phyloP scores from a whole-genome alignment of 305 asterid genomes.

The Solanum chacoense region DNA sequence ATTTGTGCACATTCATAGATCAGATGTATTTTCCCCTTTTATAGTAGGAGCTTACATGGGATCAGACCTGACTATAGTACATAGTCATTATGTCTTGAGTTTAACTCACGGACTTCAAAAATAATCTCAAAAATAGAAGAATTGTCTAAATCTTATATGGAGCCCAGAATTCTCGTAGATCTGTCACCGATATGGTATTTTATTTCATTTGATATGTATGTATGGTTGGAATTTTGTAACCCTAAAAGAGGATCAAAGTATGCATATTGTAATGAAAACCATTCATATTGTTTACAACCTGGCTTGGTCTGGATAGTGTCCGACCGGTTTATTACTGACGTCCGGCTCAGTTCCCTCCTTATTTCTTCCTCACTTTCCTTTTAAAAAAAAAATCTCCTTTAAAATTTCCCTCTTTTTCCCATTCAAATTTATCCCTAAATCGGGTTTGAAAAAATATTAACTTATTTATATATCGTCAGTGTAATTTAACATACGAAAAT shows the following conservation, averaged over 20 bases:
- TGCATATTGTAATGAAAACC: slow-evolving; percentile 19
- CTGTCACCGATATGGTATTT: not conserved
- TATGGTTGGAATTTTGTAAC: not conserved
- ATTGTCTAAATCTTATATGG: not conserved
- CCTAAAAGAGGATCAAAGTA: slow-evolving; percentile 14
- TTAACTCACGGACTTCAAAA: not conserved
- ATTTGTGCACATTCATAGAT: not conserved
- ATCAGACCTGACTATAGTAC: not conserved
- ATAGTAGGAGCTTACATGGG: not conserved
- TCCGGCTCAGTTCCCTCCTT: not conserved
- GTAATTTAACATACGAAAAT: not conserved
- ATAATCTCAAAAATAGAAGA: too few relatives aligned
- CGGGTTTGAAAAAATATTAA: not conserved
- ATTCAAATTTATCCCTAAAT: not conserved
- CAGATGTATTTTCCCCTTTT: not conserved
- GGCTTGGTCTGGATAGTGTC: slow-evolving; percentile 29
- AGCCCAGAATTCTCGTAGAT: fast-evolving
- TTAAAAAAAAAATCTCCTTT: not conserved
- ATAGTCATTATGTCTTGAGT: not conserved
- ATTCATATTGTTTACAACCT: slow-evolving; percentile 22
- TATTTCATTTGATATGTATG: not conserved
- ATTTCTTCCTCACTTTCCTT: not conserved
- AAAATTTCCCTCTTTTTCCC: not conserved
- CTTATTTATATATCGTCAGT: not conserved
- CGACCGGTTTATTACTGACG: slow-evolving; percentile 30